Conservation (phyloP, 1,284 basidiomycete species). For the Pisolithus thermaeus region DNA sequence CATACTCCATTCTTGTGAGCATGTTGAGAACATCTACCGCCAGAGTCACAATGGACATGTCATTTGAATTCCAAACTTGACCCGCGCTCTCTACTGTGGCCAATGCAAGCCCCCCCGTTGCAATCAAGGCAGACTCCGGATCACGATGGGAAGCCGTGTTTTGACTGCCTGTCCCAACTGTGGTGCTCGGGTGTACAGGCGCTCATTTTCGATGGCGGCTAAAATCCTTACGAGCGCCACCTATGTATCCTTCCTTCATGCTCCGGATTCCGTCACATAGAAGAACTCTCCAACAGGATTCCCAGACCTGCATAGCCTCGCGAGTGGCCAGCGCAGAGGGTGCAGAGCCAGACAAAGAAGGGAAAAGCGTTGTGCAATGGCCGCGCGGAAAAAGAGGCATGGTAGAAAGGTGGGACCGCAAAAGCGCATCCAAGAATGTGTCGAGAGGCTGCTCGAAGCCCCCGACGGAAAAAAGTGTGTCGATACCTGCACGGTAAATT, state of each 20-base stretch:
- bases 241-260: conserved; percentile 15
- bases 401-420: conserved; percentile 22
- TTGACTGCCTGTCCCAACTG: conserved; percentile 1
- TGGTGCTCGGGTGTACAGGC: conserved; percentile 13
- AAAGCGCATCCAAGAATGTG: conserved; percentile 27
- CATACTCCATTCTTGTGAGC: conserved; percentile 57
- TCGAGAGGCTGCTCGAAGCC: conserved; percentile 37
- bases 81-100: conserved; percentile 25
- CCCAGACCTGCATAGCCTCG: conserved; percentile 21
- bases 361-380: conserved; percentile 11
- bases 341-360: not conserved
- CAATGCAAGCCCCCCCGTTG: conserved; percentile 30
- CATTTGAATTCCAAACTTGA: conserved; percentile 7
- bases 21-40: conserved; percentile 39
- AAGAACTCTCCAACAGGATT: conserved; percentile 16
- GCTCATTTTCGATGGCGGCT: conserved; percentile 23
- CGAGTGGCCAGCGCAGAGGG: conserved; percentile 6
- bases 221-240: conserved; percentile 20
- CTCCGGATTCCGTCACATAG: conserved; percentile 1
- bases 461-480: conserved; percentile 60
- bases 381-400: conserved; percentile 15
- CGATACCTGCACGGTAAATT: conserved; percentile 44
- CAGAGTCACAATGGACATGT: conserved; percentile 10
- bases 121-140: conserved; percentile 8
- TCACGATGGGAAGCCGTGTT: conserved; percentile 1